Conservation (phyloP, 768 basidiomycete species). For the Leccinellum rugosiceps region DNA sequence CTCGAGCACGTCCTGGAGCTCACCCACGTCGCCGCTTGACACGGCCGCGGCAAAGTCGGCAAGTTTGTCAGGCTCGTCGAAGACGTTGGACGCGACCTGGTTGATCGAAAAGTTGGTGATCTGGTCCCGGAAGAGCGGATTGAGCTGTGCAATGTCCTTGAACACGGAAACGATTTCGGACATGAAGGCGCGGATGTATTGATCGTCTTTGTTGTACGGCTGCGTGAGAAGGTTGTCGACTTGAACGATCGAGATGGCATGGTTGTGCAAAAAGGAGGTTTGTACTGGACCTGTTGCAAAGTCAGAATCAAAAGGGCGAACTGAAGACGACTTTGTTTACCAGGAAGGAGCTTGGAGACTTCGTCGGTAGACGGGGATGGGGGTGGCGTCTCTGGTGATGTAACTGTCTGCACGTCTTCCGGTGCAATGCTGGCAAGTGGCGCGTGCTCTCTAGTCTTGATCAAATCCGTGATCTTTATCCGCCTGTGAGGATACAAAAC, state of each 20-base stretch:
- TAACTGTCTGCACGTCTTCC: conserved; percentile 41
- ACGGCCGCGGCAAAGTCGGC: conserved; percentile 98
- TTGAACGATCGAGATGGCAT: conserved; percentile 83
- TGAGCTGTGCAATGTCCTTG: conserved; percentile 97
- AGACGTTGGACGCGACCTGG: conserved; percentile 88
- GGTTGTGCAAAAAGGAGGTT: conserved; percentile 80
- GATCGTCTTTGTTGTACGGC: conserved; percentile 88
- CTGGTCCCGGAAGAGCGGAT: conserved; percentile 97
- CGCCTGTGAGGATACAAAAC: conserved; percentile 92
- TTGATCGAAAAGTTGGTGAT: conserved; percentile 95
- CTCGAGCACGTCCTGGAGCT: conserved; percentile 93
- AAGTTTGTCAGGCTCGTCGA: conserved; percentile 95
- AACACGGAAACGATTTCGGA: conserved; percentile 95
- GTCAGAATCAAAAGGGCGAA: background rate
- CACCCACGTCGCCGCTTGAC: conserved; percentile 86
- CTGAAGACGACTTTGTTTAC: conserved; percentile 6
- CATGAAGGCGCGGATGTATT: conserved; percentile 94
- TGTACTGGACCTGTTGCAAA: conserved; percentile 55
- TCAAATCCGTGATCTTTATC: conserved; percentile 82
- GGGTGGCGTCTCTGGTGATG: conserved; percentile 43
- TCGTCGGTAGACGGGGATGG: conserved; percentile 28
- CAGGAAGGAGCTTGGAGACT: conserved; percentile 21
- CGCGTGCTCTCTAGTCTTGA: conserved; percentile 56
- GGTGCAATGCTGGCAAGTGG: conserved; percentile 35
- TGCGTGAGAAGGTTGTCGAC: conserved; percentile 80